Base-by-base conservation (phyloP, 2,329 filamentous ascomycete genomes). In the Aspergillus candidus region DNA sequence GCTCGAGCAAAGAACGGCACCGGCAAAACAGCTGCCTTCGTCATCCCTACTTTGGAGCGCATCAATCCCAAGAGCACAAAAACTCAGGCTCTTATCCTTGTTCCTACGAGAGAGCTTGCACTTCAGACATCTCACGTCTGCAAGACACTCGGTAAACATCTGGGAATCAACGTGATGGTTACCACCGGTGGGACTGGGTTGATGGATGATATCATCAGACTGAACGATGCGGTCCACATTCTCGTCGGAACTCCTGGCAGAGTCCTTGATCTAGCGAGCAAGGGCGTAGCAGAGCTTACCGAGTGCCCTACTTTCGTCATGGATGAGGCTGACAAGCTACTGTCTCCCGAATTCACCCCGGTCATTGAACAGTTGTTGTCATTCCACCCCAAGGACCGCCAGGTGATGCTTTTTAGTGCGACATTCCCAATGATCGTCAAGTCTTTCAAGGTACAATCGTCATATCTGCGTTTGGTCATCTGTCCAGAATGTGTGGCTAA, bases 51-150 rank as follows among this genome's bases (percentile, higher is more conserved):
- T 36, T 80, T 98, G 44, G 87, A 98, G 72, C 86, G 88, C 64
- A 93, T 97, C 72, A 96, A 98, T 73, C 87, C 93, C 40, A 97
- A 96, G 70, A 86, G 88, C 67, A 84, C 86, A 65, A 97, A 97
- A 73, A 94, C 93, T 49, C 93, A 98, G 75, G 90, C 88, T 57
- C 80, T 98, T 51, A 94, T 98, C 58, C 82, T 98, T 45, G 93
- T 98, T 35, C 94, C 93, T 31, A 98, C 93, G 51, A 80, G 93
- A 79, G 93, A 98, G 73, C 77, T 98, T 58, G 94, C 94, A 43
- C 84, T 98, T 70, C 93, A 98, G 70, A 98, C 93, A 48, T 98
- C 94, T 39, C 93, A 98, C 71, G 93, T 98, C 55, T 98, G 93
- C 81, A 98, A 97, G 76, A 96, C 85, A 11, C 80, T 98, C 37